Base-by-base conservation (phyloP, 2,329 filamentous ascomycete genomes). In the Pseudopyricularia cyperi region DNA sequence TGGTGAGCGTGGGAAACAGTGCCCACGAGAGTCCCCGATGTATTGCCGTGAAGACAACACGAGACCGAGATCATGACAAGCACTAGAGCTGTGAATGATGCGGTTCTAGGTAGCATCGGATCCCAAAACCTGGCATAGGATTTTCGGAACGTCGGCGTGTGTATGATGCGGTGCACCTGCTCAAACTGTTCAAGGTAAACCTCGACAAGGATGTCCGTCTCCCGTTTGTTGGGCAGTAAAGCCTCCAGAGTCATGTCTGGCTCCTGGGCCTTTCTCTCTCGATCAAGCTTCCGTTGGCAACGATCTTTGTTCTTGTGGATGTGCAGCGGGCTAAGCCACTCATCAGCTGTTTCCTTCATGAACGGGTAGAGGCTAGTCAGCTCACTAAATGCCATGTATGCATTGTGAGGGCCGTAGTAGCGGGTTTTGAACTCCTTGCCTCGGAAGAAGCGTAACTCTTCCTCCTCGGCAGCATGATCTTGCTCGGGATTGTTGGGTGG, bases 261-360 rank as follows among this genome's bases (percentile, higher is more conserved):
- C 60, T 73, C 67, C 33, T 65, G 62, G 52, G 73, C 77, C 52
- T 68, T 65, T 57, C 65, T 68, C 54, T 80, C 75, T 9, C 76
- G 71, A 35, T 78, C 74, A 57, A 74, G 68, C 55, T 72, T 71
- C 48, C 75, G 70, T 57, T 73, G 73, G 59, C 70, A 70, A 49
- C 77, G 73, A 57, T 81, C 76, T 64, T 81, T 80, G 34, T 60
- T 68, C n/a, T 46, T 42, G 56, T 77, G 73, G 26, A 79, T 69
- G 35, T 77, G 76, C 46, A 80, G 71, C 7, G 78, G 77, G 50
- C 74, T 71, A 52, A 82, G 69, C 76, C 77, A 80, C 60, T 80
- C 76, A 51, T 80, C 75, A 9, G 77, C 76, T 1, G 77, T 80
- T 65, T 81, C 77, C 56, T 73, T 75, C 78, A 82, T 81, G 54